Evolutionary conservation across 2,329 filamentous ascomycete genomes (phyloP).

Genomic region (Fusarium acutatum): DNA sequence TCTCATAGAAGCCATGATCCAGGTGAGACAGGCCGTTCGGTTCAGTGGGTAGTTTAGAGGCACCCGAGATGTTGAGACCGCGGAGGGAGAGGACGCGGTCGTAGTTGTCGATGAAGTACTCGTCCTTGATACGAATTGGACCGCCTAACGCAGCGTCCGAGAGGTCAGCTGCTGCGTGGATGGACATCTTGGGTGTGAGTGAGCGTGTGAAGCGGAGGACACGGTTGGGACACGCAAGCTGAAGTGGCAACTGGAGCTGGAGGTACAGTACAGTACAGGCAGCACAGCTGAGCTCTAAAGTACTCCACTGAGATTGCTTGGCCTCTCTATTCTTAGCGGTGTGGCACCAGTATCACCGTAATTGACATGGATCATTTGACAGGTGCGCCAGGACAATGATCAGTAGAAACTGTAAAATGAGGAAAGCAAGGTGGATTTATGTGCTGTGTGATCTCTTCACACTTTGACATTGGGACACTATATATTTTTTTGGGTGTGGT

Average conservation of each 20-base stretch:
- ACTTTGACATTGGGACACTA: not conserved
- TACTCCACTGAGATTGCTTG: slow-evolving; percentile 28
- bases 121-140: slow-evolving; percentile 41
- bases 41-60: slow-evolving; percentile 51
- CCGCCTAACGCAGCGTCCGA: slow-evolving; percentile 48
- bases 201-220: slow-evolving; percentile 21
- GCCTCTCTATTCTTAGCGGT: slow-evolving; percentile 15
- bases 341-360: not conserved
- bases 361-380: not conserved
- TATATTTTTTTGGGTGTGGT: not conserved
- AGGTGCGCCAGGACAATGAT: not conserved
- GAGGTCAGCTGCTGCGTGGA: slow-evolving; percentile 45
- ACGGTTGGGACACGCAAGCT: slow-evolving; percentile 27
- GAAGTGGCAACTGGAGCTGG: not conserved
- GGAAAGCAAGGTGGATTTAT: not conserved
- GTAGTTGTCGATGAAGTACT: slow-evolving; percentile 47
- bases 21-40: slow-evolving; percentile 51
- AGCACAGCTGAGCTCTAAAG: not conserved
- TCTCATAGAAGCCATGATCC: slow-evolving; percentile 52
- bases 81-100: slow-evolving; percentile 51
- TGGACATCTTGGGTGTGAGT: slow-evolving; percentile 20
- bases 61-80: slow-evolving; percentile 54
- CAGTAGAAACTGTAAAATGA: not conserved
- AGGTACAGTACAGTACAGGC: not conserved
- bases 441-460: no score